Percentiles rank a stretch among this genome's conserved stretches.
Evolutionary conservation across 179 eudicot genomes (phyloP).

Genomic region (Spergularia azorica): DNA sequence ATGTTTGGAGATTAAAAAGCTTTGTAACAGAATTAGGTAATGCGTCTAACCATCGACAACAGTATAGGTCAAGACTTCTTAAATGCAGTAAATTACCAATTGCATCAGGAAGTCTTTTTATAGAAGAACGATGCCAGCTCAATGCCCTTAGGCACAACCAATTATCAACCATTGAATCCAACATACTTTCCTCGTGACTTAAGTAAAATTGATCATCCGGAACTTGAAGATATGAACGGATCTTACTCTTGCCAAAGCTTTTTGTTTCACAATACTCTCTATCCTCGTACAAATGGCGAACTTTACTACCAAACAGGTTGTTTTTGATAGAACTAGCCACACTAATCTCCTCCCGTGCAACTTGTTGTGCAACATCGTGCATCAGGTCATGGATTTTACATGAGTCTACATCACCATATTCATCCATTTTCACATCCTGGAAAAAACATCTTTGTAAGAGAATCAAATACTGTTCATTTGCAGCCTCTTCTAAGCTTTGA

Average conservation of each 20-base stretch:
- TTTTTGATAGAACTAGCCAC: too few species aligned
- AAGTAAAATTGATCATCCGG: neutral
- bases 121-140: constrained; percentile 2
- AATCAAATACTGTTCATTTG: neutral
- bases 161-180: neutral
- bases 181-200: neutral
- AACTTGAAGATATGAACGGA: neutral
- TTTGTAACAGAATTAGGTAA: neutral
- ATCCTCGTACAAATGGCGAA: neutral
- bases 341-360: constrained; percentile 1
- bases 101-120: too few species aligned
- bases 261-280: neutral
- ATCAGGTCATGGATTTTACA: constrained; percentile 25
- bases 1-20: neutral
- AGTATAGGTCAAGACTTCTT: neutral
- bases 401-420: neutral
- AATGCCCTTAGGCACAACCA: constrained; percentile 21
- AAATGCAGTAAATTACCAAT: constrained; percentile 4
- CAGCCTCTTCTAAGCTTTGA: neutral
- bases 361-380: constrained; percentile 19
- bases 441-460: constrained; percentile 17
- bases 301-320: neutral
- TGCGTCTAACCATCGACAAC: too few species aligned
- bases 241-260: neutral
- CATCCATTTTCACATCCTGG: constrained; percentile 13